These are phyloP conservation scores for Piloderma croceum DNA, from an alignment of 768 basidiomycete species.

Conservation along the genomic window DNA sequence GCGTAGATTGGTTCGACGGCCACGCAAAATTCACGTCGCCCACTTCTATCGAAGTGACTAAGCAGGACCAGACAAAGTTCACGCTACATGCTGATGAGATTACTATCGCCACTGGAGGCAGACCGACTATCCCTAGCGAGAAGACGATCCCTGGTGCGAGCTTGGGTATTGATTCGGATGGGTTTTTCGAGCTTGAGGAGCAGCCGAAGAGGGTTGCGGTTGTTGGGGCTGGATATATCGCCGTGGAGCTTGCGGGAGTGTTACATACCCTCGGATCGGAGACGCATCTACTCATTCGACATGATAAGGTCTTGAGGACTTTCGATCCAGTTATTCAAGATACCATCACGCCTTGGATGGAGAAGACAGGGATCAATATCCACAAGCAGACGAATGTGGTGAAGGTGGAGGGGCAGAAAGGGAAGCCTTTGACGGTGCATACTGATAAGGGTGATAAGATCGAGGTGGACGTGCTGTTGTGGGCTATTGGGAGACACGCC, in stretches of 20 bases:
- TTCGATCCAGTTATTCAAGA: slow-evolving; percentile 89
- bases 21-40: slow-evolving; percentile 66
- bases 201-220: slow-evolving; percentile 93
- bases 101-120: slow-evolving; percentile 81
- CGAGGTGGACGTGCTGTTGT: slow-evolving; percentile 83
- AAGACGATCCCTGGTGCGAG: slow-evolving; percentile 83
- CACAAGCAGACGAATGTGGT: slow-evolving; percentile 74
- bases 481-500: slow-evolving; percentile 90
- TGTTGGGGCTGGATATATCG: slow-evolving; percentile 96
- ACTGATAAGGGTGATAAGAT: slow-evolving; percentile 69
- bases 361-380: slow-evolving; percentile 85
- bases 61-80: slow-evolving; percentile 63
- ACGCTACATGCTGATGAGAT: slow-evolving; percentile 72
- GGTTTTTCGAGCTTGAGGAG: slow-evolving; percentile 87
- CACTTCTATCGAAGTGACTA: slow-evolving; percentile 67
- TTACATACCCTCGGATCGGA: slow-evolving; percentile 88
- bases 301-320: slow-evolving; percentile 84
- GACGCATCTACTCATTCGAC: slow-evolving; percentile 87
- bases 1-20: slow-evolving; percentile 83
- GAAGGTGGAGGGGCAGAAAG: slow-evolving; percentile 64
- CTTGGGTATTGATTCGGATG: slow-evolving; percentile 89
- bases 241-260: slow-evolving; percentile 93
- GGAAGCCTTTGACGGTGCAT: slow-evolving; percentile 70
- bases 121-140: slow-evolving; percentile 74
- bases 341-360: slow-evolving; percentile 84